These are phyloP conservation scores for Tricholoma sp. DNA, from an alignment of 768 basidiomycete species.

Conservation along the genomic window DNA sequence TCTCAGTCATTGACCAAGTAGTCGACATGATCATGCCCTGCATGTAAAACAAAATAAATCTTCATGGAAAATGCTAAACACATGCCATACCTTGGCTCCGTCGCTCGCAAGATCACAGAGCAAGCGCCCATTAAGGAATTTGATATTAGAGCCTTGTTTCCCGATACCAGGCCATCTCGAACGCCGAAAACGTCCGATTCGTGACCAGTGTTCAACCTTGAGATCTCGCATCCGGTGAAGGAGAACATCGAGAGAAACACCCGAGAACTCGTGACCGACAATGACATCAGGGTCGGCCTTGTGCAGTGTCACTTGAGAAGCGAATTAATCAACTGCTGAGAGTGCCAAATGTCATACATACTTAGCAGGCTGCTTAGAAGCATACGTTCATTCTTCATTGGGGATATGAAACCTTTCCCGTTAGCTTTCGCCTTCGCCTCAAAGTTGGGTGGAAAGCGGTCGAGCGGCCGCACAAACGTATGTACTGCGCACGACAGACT, in stretches of 20 bases:
- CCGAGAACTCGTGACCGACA: conserved; percentile 91
- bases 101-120: conserved; percentile 93
- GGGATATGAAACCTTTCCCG: conserved; percentile 62
- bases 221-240: conserved; percentile 88
- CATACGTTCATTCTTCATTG: conserved; percentile 79
- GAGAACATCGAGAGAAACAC: conserved; percentile 84
- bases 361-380: conserved; percentile 80
- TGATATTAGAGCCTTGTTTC: conserved; percentile 77
- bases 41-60: neutral
- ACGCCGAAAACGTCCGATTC: conserved; percentile 85
- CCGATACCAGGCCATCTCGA: conserved; percentile 79
- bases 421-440: conserved; percentile 62
- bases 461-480: conserved; percentile 88
- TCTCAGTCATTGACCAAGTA: conserved; percentile 97
- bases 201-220: conserved; percentile 91
- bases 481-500: conserved; percentile 75
- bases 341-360: conserved; percentile 22
- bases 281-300: conserved; percentile 92
- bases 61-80: neutral
- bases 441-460: conserved; percentile 80
- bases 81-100: conserved; percentile 70
- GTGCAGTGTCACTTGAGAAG: conserved; percentile 56
- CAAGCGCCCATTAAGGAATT: conserved; percentile 78
- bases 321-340: neutral
- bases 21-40: conserved; percentile 97